Conservation (phyloP, 345 rosid genomes). For the Sonneratia alba region DNA sequence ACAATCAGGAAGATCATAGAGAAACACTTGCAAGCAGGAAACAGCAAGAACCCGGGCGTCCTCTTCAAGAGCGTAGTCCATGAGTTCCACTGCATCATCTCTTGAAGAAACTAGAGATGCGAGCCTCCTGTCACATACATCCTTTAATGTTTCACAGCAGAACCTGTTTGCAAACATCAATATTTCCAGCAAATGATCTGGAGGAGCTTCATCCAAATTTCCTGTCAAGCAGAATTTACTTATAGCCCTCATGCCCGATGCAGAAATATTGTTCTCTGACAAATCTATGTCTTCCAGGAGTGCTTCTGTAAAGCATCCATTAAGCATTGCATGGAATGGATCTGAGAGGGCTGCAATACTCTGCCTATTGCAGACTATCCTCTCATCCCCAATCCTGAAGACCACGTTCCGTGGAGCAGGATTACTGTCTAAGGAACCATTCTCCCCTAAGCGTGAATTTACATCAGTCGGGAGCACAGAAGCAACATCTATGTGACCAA, state of each 20-base stretch:
- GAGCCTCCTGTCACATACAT: conserved; percentile 72
- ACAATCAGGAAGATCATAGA: conserved; percentile 68
- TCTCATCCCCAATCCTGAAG: conserved; percentile 69
- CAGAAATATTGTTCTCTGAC: conserved; percentile 68
- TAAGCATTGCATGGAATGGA: conserved; percentile 87
- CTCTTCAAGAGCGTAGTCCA: conserved; percentile 84
- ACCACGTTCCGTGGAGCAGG: conserved; percentile 31
- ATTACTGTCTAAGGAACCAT: conserved; percentile 22
- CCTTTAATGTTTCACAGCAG: conserved; percentile 87
- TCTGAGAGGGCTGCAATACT: conserved; percentile 74
- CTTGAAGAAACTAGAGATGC: conserved; percentile 53
- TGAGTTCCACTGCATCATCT: conserved; percentile 80
- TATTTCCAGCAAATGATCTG: conserved; percentile 65
- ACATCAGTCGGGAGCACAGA: conserved; percentile 34
- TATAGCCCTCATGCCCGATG: conserved; percentile 58
- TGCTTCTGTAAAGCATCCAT: conserved; percentile 85
- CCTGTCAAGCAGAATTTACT: conserved; percentile 61
- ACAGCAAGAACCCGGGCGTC: conserved; percentile 71
- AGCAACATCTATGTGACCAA: conserved; percentile 58
- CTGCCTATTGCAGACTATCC: conserved; percentile 67
- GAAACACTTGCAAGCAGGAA: conserved; percentile 75
- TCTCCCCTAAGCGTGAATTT: conserved; percentile 26
- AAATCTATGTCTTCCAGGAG: conserved; percentile 66
- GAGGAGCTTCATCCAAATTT: conserved; percentile 39
- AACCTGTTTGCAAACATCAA: conserved; percentile 78